Evolutionary conservation across 2,329 filamentous ascomycete genomes (phyloP).

Genomic region (Aspergillus sp.): DNA sequence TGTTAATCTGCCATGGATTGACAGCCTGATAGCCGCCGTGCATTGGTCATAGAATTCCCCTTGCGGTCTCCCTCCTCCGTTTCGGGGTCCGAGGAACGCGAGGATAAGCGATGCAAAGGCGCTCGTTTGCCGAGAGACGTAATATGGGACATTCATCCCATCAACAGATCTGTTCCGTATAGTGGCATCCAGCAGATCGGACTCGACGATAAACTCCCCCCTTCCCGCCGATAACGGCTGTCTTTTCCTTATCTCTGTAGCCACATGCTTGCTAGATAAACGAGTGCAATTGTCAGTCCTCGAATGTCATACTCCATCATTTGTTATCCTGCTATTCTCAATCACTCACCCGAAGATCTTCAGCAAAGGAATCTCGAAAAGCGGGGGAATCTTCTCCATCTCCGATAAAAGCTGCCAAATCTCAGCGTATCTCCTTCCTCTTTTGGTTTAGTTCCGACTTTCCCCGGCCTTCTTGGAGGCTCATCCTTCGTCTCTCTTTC

Average conservation of each 20-base stretch:
- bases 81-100: conserved; percentile 5
- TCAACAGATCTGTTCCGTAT: no score
- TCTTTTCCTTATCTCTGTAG: not conserved
- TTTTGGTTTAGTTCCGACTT: conserved; percentile 22
- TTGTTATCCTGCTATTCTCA: not conserved
- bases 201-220: no score
- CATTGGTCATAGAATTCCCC: not conserved
- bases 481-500: not conserved
- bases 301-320: not conserved
- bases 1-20: not conserved
- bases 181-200: no score
- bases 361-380: not conserved
- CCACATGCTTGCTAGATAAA: not conserved
- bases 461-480: no score
- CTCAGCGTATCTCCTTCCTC: conserved; percentile 18
- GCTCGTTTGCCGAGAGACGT: no score
- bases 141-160: no score
- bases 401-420: no score
- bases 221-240: not conserved
- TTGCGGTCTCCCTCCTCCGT: not conserved
- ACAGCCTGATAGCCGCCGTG: not conserved
- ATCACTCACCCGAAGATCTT: not conserved
- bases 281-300: not conserved
- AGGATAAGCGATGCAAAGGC: not conserved
- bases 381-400: no score